A percentile compares a stretch with the other conserved stretches of the same genome.
phyloP scores from a whole-genome alignment of 2,329 filamentous ascomycete species.

The Pseudogymnoascus sp. region DNA sequence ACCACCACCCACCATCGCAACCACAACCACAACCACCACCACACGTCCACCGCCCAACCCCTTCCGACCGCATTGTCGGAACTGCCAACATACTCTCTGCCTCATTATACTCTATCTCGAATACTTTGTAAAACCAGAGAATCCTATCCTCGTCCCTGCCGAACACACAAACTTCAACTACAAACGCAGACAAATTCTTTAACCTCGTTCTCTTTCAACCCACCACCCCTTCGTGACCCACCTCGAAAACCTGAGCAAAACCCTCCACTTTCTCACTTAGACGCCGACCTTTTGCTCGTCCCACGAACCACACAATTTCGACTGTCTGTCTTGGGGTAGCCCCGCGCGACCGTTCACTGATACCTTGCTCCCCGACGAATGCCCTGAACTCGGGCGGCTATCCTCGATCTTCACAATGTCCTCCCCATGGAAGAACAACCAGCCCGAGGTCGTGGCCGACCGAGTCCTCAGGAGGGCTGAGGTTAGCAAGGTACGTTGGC shows the following conservation, averaged over 20 bases:
- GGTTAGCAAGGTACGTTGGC: slow-evolving; percentile 61
- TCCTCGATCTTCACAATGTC: slow-evolving; percentile 37
- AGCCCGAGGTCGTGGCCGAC: slow-evolving; percentile 58
- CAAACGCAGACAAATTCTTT: background rate
- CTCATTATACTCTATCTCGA: slow-evolving; percentile 37
- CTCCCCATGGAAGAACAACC: slow-evolving; percentile 52
- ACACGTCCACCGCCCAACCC: background rate
- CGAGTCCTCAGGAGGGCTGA: slow-evolving; percentile 66
- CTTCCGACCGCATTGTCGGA: slow-evolving; percentile 21
- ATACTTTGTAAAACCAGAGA: background rate
- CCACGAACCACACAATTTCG: background rate
- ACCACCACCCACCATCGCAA: background rate
- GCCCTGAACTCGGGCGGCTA: slow-evolving; percentile 2
- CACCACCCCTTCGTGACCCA: background rate
- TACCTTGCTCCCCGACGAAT: background rate
- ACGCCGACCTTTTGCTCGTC: slow-evolving; percentile 4
- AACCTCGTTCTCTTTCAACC: background rate
- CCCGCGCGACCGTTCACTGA: background rate
- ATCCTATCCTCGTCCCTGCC: background rate
- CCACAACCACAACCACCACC: background rate
- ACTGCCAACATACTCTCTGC: slow-evolving; percentile 18
- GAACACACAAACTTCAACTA: background rate
- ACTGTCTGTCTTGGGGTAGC: background rate
- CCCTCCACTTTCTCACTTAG: slow-evolving; percentile 28
- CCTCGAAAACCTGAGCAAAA: slow-evolving; percentile 6